phyloP scores from a whole-genome alignment of 1,284 basidiomycete species.

The Puccinia brachypodii region DNA sequence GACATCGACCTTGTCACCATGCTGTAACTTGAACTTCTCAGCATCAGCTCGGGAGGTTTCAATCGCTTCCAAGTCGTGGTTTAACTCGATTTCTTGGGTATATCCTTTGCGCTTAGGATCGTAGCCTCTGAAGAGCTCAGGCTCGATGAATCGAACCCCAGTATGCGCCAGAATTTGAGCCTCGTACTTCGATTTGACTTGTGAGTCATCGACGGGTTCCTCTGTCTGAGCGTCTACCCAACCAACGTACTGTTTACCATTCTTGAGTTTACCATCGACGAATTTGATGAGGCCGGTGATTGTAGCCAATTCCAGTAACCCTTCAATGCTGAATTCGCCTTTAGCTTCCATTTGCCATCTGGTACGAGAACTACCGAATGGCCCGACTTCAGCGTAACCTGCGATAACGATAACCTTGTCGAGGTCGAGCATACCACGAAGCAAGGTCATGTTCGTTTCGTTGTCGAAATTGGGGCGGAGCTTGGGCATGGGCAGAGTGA shows the following conservation, averaged over 20 bases:
- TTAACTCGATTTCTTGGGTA: constrained; percentile 93
- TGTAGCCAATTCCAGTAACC: constrained; percentile 99
- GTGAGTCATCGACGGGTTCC: constrained; percentile 98
- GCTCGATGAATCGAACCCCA: constrained; percentile 71
- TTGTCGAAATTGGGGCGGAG: constrained; percentile 58
- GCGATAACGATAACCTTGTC: constrained; percentile 95
- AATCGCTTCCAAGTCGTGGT: constrained; percentile 93
- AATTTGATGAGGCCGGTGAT: constrained; percentile 99
- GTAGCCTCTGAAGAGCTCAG: constrained; percentile 94
- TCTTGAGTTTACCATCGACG: constrained; percentile 92
- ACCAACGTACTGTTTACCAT: constrained; percentile 86
- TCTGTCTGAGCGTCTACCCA: constrained; percentile 95
- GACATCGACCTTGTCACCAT: constrained; percentile 92
- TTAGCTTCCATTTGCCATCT: constrained; percentile 98
- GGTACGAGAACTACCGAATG: constrained; percentile 97
- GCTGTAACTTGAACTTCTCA: constrained; percentile 91
- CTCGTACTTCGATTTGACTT: constrained; percentile 89
- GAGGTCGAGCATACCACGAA: constrained; percentile 84
- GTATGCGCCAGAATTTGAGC: constrained; percentile 87
- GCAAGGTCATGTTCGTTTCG: constrained; percentile 51
- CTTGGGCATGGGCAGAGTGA: constrained; percentile 88
- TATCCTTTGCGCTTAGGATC: constrained; percentile 96
- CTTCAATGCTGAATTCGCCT: constrained; percentile 91
- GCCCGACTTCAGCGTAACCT: constrained; percentile 96
- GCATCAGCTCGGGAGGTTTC: constrained; percentile 90